Evolutionary conservation across 306 rosid species (phyloP), one percentile per base, ranked within the genome.

Genomic region (Purshia tridentata): DNA sequence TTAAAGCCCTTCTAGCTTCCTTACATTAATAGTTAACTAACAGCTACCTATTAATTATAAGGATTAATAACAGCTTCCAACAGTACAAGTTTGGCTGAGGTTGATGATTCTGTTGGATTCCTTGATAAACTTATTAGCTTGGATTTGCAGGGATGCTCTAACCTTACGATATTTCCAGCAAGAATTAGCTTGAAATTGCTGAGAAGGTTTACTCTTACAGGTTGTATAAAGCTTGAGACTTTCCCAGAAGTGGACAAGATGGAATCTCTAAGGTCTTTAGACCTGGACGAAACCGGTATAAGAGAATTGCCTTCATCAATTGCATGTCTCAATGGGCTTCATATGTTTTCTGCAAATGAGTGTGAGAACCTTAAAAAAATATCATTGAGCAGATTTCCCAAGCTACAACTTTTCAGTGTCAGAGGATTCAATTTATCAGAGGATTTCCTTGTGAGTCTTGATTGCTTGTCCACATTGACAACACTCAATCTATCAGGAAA

Each of bases 401-500:
- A 29, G 46, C 23, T 48, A 9, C 8, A 9, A 2, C 14, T 15
- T 29, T 9, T 67, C 8, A 57, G 46, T 48, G 29, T 67, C 2
- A 58, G 58, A 5, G 58, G 15, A 8, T 48, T 46, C 58, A 67
- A 67, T 37, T 48, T 67, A 0, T 67, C 58, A 5, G 23, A 67
- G 1, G 58, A 67, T 15, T 67, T 48, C 72, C 10, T 49, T 2
- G 8, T 23, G 40, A 15, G 58, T 48, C 49, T 67, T 39, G 6
- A 52, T 23, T 66, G 29, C 19, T 51, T 1, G n/a, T 49, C 18
- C 53, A 49, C 53, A 49, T 13, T 14, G 13, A 0, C 0, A 49
- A 0, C 0, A 0, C 53, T 46, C 6, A 0, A 6, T 22, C 39
- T 65, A 5, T 6, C 70, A 0, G 0, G 0, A 0, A n/a, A 1